Evolutionary conservation across 768 basidiomycete genomes (phyloP).

Genomic region (Bullera alba): DNA sequence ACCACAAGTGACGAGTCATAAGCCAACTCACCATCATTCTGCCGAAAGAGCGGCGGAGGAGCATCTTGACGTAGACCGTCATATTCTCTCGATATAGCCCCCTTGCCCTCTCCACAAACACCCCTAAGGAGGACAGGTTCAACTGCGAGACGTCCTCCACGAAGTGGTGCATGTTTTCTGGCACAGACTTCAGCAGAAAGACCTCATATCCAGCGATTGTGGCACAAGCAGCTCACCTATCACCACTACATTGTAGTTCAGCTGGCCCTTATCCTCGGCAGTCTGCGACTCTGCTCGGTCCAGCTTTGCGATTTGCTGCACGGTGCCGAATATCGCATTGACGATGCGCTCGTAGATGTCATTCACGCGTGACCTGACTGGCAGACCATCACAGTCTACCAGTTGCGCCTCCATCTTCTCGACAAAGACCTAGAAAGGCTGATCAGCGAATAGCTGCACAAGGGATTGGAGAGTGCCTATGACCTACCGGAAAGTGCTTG

Average conservation of each 20-base stretch:
- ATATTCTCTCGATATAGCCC: conserved; percentile 84
- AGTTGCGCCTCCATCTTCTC: conserved; percentile 77
- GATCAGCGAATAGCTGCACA: neutral
- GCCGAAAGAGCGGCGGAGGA: conserved; percentile 76
- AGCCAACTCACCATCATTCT: conserved; percentile 66
- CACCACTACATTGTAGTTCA: conserved; percentile 91
- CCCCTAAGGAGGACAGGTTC: conserved; percentile 57
- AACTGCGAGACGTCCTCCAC: conserved; percentile 70
- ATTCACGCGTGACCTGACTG: conserved; percentile 70
- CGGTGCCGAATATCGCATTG: conserved; percentile 79
- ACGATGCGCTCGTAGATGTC: conserved; percentile 80
- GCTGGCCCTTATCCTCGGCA: conserved; percentile 84
- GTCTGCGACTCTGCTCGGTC: conserved; percentile 59
- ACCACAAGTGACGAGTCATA: neutral
- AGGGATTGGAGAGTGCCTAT: conserved; percentile 1
- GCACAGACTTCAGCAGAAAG: neutral
- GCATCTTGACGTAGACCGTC: conserved; percentile 72
- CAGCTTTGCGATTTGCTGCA: conserved; percentile 94
- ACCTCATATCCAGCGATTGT: neutral
- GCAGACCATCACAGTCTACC: conserved; percentile 62
- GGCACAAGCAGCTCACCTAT: conserved; percentile 76
- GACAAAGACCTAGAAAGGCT: conserved; percentile 55
- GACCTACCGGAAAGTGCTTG: conserved; percentile 70
- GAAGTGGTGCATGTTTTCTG: conserved; percentile 97
- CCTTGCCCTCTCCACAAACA: conserved; percentile 67